Evolutionary conservation across 495 filamentous ascomycete species (phyloP).

Genomic region (Penicillium daleae): DNA sequence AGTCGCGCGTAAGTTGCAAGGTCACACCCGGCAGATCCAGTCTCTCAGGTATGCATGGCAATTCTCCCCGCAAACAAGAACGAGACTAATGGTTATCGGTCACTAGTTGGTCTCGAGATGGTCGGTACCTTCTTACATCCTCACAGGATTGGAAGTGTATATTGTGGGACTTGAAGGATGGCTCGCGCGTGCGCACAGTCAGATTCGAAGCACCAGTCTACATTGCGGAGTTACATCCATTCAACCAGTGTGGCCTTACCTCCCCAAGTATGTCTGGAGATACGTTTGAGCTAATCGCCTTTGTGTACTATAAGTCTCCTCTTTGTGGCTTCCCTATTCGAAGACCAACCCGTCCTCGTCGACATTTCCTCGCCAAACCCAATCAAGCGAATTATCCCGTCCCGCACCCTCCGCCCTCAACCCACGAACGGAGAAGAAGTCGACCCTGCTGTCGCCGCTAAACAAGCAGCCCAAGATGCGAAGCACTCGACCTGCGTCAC

Average conservation of each 20-base stretch:
- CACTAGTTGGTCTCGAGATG: slow-evolving; percentile 85
- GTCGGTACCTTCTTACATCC: slow-evolving; percentile 90
- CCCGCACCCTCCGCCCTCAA: slow-evolving; percentile 69
- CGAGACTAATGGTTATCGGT: slow-evolving; percentile 19
- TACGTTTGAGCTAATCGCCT: slow-evolving; percentile 5
- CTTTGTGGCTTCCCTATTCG: slow-evolving; percentile 88
- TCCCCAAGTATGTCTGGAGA: background rate
- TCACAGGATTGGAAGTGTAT: slow-evolving; percentile 95
- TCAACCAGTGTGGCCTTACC: slow-evolving; percentile 70
- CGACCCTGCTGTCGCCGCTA: slow-evolving; percentile 68
- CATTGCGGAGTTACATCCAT: slow-evolving; percentile 91
- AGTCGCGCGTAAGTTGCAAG: slow-evolving; percentile 87
- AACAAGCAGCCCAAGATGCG: slow-evolving; percentile 87
- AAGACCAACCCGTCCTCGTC: slow-evolving; percentile 87
- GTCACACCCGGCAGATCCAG: slow-evolving; percentile 88
- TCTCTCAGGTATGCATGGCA: slow-evolving; percentile 61
- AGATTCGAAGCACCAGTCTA: slow-evolving; percentile 91
- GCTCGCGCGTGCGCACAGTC: slow-evolving; percentile 68
- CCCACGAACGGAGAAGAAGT: slow-evolving; percentile 61
- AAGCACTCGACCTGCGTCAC: slow-evolving; percentile 92
- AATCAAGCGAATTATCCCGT: slow-evolving; percentile 76
- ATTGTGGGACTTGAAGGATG: slow-evolving; percentile 88
- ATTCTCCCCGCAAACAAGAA: background rate
- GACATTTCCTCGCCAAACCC: slow-evolving; percentile 70
- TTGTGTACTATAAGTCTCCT: slow-evolving; percentile 56